Percentiles rank a stretch among this genome's conserved stretches.
Evolutionary conservation across 805 yeast genomes (phyloP).

Genomic region (Lachancea dasiensis): DNA sequence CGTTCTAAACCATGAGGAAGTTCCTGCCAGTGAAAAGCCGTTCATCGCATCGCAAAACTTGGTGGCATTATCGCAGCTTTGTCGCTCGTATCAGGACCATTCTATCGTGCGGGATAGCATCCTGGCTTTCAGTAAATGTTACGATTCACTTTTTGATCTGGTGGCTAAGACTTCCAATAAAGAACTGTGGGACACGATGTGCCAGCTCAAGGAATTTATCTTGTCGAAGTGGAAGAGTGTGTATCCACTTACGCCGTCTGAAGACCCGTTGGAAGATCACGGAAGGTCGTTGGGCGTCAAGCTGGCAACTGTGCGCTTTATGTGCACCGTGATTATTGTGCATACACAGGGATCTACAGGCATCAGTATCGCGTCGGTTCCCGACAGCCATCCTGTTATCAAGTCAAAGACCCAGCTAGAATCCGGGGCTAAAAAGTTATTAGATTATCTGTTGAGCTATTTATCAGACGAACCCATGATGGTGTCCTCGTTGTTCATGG

Average conservation of each 20-base stretch:
- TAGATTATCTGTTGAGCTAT: constrained; percentile 57
- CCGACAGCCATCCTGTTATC: constrained; percentile 62
- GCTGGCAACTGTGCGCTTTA: constrained; percentile 67
- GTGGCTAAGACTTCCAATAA: constrained; percentile 38
- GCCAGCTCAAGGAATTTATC: constrained; percentile 51
- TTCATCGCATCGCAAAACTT: constrained; percentile 28
- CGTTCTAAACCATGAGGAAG: constrained; percentile 19
- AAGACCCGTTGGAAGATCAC: constrained; percentile 35
- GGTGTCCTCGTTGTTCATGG: constrained; percentile 55
- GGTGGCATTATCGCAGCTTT: constrained; percentile 23
- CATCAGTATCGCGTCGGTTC: constrained; percentile 41
- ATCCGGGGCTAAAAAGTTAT: constrained; percentile 61
- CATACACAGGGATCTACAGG: constrained; percentile 39
- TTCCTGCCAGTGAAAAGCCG: constrained; percentile 26
- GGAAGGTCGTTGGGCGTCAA: constrained; percentile 51
- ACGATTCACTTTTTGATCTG: constrained; percentile 41
- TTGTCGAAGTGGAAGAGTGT: constrained; percentile 54
- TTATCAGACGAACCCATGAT: constrained; percentile 51
- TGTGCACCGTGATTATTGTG: constrained; percentile 50
- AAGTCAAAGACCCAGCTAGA: constrained; percentile 45
- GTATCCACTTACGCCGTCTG: constrained; percentile 45
- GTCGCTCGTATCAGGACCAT: constrained; percentile 25
- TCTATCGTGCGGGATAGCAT: constrained; percentile 35
- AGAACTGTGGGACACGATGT: constrained; percentile 49
- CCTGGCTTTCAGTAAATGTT: constrained; percentile 38